These are phyloP conservation scores for Fusarium newnesense DNA, from an alignment of 2,329 filamentous ascomycete genomes.

Conservation along the genomic window DNA sequence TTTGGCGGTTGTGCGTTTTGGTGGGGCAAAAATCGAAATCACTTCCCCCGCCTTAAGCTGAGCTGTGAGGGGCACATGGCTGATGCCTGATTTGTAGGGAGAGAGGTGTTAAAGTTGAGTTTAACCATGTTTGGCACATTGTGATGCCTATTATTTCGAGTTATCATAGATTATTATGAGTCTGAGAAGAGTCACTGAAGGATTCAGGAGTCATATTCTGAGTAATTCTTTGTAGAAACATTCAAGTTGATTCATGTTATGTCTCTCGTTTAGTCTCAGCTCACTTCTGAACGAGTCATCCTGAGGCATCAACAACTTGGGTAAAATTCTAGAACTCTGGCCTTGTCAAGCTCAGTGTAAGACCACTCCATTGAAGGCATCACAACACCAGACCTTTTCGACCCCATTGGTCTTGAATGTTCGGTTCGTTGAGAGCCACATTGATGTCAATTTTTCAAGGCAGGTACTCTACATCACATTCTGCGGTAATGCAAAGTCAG, in stretches of 20 bases:
- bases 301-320: constrained; percentile 41
- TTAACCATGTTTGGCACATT: constrained; percentile 17
- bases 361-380: constrained; percentile 29
- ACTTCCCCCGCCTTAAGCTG: constrained; percentile 34
- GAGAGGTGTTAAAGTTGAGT: constrained; percentile 24
- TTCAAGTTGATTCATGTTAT: neutral
- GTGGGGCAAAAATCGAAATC: constrained; percentile 49
- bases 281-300: constrained; percentile 1
- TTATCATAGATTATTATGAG: constrained; percentile 8
- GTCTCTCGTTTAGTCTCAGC: neutral
- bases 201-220: constrained; percentile 28
- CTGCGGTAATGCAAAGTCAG: neutral
- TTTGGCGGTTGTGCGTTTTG: constrained; percentile 60
- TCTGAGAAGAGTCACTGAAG: constrained; percentile 29
- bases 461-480: neutral
- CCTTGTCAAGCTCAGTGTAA: constrained; percentile 12
- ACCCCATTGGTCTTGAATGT: neutral
- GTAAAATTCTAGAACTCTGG: constrained; percentile 17
- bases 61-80: constrained; percentile 22
- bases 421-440: neutral
- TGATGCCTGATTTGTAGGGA: constrained; percentile 18
- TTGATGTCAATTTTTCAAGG: neutral
- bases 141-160: constrained; percentile 15
- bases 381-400: neutral
- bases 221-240: neutral